These are phyloP conservation scores for Cornus kousa DNA, from an alignment of 148 eudicot genomes.

Conservation along the genomic window DNA sequence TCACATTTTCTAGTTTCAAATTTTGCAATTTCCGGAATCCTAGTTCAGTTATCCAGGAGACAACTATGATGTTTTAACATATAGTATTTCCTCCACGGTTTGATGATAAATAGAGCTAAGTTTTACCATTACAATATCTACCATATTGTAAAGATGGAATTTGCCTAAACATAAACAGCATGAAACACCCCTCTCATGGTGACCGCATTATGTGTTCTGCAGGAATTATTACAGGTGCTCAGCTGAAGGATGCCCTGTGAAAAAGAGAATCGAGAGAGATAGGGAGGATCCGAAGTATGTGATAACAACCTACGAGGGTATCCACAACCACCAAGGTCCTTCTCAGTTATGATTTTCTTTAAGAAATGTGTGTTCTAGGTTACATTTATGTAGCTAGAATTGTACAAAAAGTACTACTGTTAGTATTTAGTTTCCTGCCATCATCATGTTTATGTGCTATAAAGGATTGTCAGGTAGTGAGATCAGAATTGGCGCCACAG, in stretches of 20 bases:
- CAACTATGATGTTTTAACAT: not conserved
- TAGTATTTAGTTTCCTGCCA: not conserved
- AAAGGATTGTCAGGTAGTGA: no score
- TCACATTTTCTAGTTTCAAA: not conserved
- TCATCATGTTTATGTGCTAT: not conserved
- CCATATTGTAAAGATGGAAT: not conserved
- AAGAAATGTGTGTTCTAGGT: not conserved
- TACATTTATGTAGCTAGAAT: not conserved
- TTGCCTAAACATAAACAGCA: not conserved
- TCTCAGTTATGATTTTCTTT: not conserved
- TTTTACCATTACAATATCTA: not conserved
- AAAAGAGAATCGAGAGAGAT: constrained; percentile 68
- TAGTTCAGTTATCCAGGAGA: not conserved
- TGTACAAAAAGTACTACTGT: not conserved
- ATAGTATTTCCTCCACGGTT: not conserved
- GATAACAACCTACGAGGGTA: constrained; percentile 69
- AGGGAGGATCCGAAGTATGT: constrained; percentile 52
- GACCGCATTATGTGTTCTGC: constrained; percentile 3
- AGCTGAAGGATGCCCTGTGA: constrained; percentile 53
- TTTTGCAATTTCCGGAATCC: not conserved
- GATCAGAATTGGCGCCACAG: not conserved
- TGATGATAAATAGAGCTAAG: no score
- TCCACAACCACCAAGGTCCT: constrained; percentile 50
- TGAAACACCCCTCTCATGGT: not conserved
- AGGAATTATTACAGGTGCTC: constrained; percentile 74